Conservation (phyloP, 495 filamentous ascomycete genomes). For the Neurospora intermedia region DNA sequence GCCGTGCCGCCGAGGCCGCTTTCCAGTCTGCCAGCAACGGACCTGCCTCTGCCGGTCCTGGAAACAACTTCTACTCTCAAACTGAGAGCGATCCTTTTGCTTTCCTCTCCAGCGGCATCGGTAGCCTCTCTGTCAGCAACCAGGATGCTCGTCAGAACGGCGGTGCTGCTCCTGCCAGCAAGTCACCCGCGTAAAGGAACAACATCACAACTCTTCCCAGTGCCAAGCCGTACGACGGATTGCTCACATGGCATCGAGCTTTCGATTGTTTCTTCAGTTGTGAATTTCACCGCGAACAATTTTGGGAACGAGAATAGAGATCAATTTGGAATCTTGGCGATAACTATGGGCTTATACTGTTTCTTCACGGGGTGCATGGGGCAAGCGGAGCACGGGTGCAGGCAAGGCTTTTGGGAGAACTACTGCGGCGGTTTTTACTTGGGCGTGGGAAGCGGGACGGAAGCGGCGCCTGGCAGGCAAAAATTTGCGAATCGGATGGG, state of each 20-base stretch:
- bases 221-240: slow-evolving; percentile 5
- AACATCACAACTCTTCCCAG: not conserved
- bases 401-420: slow-evolving; percentile 23
- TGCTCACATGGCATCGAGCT: slow-evolving; percentile 7
- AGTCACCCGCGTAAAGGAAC: slow-evolving; percentile 47
- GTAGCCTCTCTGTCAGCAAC: slow-evolving; percentile 70
- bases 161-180: slow-evolving; percentile 46
- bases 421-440: slow-evolving; percentile 12
- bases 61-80: slow-evolving; percentile 49
- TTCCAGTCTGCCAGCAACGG: slow-evolving; percentile 78
- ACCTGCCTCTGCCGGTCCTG: slow-evolving; percentile 52
- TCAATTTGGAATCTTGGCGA: slow-evolving; percentile 25
- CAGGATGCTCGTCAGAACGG: slow-evolving; percentile 77
- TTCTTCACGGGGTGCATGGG: slow-evolving; percentile 15
- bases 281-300: slow-evolving; percentile 13
- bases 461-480: slow-evolving; percentile 18
- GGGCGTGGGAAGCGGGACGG: slow-evolving; percentile 7
- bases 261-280: slow-evolving; percentile 16
- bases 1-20: slow-evolving; percentile 81
- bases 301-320: slow-evolving; percentile 26
- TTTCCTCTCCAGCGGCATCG: slow-evolving; percentile 75
- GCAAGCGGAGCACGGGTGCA: slow-evolving; percentile 8
- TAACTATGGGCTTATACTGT: slow-evolving; percentile 27
- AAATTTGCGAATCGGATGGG: slow-evolving; percentile 26
- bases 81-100: slow-evolving; percentile 73